These are phyloP conservation scores for Barnettozyma hawaiiensis DNA, from an alignment of 1,139 yeast species.

Conservation along the genomic window DNA sequence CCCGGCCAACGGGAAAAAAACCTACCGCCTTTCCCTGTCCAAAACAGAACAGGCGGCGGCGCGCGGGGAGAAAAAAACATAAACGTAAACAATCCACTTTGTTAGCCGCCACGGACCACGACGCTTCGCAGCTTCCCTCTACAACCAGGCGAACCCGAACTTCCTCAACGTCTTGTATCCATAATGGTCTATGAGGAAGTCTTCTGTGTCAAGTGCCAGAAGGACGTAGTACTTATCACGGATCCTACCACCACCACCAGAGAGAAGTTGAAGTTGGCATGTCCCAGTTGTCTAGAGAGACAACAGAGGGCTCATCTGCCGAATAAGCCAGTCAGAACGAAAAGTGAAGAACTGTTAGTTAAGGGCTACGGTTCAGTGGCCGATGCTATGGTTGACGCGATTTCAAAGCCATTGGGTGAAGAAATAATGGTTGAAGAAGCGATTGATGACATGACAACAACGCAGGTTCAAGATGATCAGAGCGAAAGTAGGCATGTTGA, in stretches of 20 bases:
- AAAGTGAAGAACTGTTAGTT: not conserved
- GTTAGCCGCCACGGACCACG: not conserved
- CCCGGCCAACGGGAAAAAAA: too few species aligned
- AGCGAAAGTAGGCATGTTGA: not conserved
- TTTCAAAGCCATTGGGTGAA: not conserved
- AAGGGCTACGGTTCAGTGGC: not conserved
- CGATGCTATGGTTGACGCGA: not conserved
- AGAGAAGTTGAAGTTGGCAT: not conserved
- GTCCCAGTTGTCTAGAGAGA: not conserved
- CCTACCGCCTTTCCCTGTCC: too few species aligned
- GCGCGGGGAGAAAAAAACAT: too few species aligned
- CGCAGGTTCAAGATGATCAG: not conserved
- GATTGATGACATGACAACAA: not conserved
- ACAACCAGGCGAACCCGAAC: too few species aligned
- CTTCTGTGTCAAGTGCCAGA: not conserved
- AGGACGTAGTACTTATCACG: not conserved
- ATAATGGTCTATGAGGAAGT: not conserved
- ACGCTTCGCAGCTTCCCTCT: not conserved
- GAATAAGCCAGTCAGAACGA: not conserved
- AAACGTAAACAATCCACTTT: not conserved
- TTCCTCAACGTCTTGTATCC: not conserved
- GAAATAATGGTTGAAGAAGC: not conserved
- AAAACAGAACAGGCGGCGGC: too few species aligned
- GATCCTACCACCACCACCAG: not conserved
- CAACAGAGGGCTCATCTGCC: not conserved